These are phyloP conservation scores for Abelmoschus esculentus DNA, from an alignment of 345 rosid species.

Conservation along the genomic window DNA sequence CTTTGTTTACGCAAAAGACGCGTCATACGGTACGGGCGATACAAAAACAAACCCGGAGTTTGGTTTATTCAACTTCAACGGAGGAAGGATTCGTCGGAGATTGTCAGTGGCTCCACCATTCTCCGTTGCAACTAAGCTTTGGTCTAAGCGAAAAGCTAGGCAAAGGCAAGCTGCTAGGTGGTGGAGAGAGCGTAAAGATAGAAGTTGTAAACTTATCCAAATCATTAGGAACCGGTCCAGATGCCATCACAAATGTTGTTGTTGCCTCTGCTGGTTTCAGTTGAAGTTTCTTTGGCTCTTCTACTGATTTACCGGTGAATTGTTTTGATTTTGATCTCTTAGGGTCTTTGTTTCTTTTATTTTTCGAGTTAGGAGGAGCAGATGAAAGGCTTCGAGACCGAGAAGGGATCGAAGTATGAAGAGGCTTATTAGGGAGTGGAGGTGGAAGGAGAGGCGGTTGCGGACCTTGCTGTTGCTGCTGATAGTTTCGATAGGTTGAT, in stretches of 20 bases:
- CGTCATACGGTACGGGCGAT: too few relatives aligned
- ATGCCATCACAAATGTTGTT: neutral
- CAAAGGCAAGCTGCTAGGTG: slow-evolving; percentile 73
- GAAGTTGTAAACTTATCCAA: slow-evolving; percentile 28
- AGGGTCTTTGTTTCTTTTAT: slow-evolving; percentile 23
- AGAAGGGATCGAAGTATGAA: slow-evolving; percentile 32
- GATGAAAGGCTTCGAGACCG: slow-evolving; percentile 20
- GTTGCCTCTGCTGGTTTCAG: neutral
- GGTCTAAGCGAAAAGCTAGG: slow-evolving; percentile 54
- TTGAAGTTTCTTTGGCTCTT: slow-evolving; percentile 10
- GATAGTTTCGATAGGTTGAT: slow-evolving; percentile 1
- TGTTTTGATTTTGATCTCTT: slow-evolving; percentile 32
- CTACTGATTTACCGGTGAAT: slow-evolving; percentile 4
- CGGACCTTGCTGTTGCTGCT: neutral
- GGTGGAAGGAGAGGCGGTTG: slow-evolving; percentile 72
- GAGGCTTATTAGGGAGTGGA: slow-evolving; percentile 28
- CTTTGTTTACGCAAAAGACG: neutral
- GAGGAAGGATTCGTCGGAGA: too few relatives aligned
- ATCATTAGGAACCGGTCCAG: slow-evolving; percentile 36
- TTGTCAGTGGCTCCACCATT: slow-evolving; percentile 29
- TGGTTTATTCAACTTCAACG: slow-evolving; percentile 24
- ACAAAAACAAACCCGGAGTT: neutral
- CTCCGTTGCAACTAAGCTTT: slow-evolving; percentile 46
- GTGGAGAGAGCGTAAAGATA: slow-evolving; percentile 41
- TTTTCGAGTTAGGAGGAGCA: slow-evolving; percentile 15